Conservation (phyloP, 2,329 filamentous ascomycete genomes). For the Diaporthe sp. region DNA sequence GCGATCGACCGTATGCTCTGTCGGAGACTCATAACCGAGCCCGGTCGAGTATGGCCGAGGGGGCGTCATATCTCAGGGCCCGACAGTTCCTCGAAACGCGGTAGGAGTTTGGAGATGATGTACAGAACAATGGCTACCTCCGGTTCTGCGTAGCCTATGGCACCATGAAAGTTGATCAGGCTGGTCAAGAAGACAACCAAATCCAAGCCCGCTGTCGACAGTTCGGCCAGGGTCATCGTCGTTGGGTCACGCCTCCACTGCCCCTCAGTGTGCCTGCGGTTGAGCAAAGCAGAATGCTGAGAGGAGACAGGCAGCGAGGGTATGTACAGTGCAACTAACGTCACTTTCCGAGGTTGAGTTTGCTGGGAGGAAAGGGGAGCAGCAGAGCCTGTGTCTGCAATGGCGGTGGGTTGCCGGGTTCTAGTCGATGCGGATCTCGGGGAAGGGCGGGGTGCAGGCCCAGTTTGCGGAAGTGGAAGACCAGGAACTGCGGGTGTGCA, state of each 20-base stretch:
- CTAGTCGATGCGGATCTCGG: slow-evolving; percentile 18
- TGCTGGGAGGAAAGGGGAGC: not conserved
- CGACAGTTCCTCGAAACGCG: slow-evolving; percentile 62
- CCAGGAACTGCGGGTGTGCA: not conserved
- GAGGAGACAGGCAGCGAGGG: not conserved
- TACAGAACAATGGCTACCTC: slow-evolving; percentile 62
- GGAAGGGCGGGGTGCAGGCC: slow-evolving; percentile 22
- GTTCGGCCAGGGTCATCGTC: slow-evolving; percentile 65
- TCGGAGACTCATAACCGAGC: slow-evolving; percentile 56
- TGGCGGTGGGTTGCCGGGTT: slow-evolving; percentile 14
- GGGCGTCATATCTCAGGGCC: slow-evolving; percentile 55
- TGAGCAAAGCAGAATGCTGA: not conserved
- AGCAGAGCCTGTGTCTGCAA: not conserved
- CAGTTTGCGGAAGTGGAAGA: slow-evolving; percentile 11
- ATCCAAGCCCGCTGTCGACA: slow-evolving; percentile 66
- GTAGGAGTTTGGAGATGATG: slow-evolving; percentile 62
- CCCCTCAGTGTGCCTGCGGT: not conserved
- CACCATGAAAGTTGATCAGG: slow-evolving; percentile 66
- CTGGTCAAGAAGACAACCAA: slow-evolving; percentile 68
- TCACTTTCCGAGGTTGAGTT: not conserved
- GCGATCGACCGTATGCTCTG: slow-evolving; percentile 54
- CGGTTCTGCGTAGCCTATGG: slow-evolving; percentile 64
- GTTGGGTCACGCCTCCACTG: slow-evolving; percentile 2
- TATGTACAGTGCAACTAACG: not conserved
- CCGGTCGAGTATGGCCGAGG: slow-evolving; percentile 50